Percentiles rank a stretch among this genome's conserved stretches.
phyloP scores from a whole-genome alignment of 805 yeast species.

The Starmerella ratchasimensis region DNA sequence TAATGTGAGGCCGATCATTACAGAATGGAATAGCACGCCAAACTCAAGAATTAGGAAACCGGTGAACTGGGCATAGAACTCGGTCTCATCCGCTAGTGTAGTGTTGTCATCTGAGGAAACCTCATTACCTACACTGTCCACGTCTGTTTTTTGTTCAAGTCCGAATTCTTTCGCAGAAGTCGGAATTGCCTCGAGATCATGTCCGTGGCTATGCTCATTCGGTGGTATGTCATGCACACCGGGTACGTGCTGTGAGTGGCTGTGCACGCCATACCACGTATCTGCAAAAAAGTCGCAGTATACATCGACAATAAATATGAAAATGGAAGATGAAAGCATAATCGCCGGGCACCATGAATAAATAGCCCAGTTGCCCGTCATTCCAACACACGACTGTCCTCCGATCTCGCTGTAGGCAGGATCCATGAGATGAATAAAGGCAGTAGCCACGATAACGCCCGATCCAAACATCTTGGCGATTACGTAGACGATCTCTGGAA shows the following conservation, averaged over 20 bases:
- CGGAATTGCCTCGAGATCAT: neutral
- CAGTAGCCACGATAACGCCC: conserved; percentile 67
- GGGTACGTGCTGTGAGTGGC: conserved; percentile 8
- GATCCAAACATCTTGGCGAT: conserved; percentile 45
- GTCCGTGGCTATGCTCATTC: conserved; percentile 5
- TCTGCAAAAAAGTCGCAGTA: conserved; percentile 33
- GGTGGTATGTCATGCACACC: neutral
- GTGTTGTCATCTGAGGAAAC: conserved; percentile 14
- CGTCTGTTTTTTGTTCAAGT: neutral
- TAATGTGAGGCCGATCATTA: conserved; percentile 55
- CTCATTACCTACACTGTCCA: neutral
- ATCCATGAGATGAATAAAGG: conserved; percentile 50
- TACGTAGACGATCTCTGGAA: conserved; percentile 26
- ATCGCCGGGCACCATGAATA: conserved; percentile 48
- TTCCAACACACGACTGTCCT: conserved; percentile 30
- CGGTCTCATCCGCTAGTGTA: conserved; percentile 26
- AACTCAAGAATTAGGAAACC: conserved; percentile 50
- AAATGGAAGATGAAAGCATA: conserved; percentile 34
- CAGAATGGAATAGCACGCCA: conserved; percentile 63
- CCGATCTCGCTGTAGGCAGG: conserved; percentile 29
- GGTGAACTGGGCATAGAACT: conserved; percentile 28
- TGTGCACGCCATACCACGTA: conserved; percentile 18
- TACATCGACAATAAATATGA: conserved; percentile 39
- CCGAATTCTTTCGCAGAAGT: neutral
- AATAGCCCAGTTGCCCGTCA: conserved; percentile 34